A percentile compares a stretch with the other conserved stretches of the same genome.
Conservation (phyloP, 306 rosid genomes). For the Pyrus communis region DNA sequence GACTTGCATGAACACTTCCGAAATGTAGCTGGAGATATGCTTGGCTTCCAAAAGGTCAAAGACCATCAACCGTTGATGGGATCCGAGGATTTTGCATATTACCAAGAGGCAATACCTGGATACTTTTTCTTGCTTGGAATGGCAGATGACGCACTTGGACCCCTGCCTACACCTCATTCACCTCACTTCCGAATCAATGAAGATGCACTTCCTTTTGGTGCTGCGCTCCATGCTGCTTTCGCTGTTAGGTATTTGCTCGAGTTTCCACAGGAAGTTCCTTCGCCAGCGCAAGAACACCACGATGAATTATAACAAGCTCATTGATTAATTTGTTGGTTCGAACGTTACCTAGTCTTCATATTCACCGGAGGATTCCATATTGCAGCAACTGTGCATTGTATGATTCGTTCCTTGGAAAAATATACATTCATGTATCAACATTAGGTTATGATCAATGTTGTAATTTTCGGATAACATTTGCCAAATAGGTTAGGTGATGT, state of each 20-base stretch:
- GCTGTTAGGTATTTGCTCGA: constrained; percentile 53
- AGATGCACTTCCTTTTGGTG: constrained; percentile 68
- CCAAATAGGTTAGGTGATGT: background rate
- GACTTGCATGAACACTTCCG: constrained; percentile 51
- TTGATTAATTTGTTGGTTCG: background rate
- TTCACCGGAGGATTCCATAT: background rate
- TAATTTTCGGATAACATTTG: background rate
- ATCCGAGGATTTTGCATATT: constrained; percentile 72
- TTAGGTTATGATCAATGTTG: background rate
- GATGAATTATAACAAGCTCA: constrained; percentile 46
- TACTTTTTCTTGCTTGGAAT: constrained; percentile 62
- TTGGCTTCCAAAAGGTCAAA: constrained; percentile 47
- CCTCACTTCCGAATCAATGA: constrained; percentile 58
- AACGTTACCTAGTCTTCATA: background rate
- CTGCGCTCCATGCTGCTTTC: constrained; percentile 86
- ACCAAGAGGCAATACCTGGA: constrained; percentile 79
- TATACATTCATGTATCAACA: background rate
- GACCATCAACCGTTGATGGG: constrained; percentile 48
- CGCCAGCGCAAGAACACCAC: constrained; percentile 14
- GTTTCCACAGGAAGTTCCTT: constrained; percentile 20
- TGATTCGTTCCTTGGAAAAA: background rate
- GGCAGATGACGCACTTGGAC: constrained; percentile 34
- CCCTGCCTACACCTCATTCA: constrained; percentile 33
- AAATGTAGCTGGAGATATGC: constrained; percentile 48
- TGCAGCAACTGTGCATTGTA: background rate